These are phyloP conservation scores for Aspergillus phoenicis DNA, from an alignment of 2,329 filamentous ascomycete species.

Conservation along the genomic window DNA sequence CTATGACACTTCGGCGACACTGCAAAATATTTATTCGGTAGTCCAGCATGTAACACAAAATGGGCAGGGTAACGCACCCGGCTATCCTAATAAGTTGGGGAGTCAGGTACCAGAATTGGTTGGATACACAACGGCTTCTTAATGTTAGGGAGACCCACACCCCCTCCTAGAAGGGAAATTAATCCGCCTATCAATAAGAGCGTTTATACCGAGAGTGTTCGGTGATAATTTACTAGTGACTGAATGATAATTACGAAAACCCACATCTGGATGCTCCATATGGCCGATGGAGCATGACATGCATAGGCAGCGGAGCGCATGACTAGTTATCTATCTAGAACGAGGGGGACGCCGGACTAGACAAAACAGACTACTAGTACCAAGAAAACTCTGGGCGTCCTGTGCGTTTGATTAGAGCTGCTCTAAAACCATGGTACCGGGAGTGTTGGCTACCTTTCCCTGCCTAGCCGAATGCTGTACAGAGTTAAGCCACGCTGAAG, in stretches of 20 bases:
- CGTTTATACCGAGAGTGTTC: not conserved
- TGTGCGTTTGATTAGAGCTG: slow-evolving; percentile 1
- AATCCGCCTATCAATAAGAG: slow-evolving; percentile 12
- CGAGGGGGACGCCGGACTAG: not conserved
- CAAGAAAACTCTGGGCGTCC: not conserved
- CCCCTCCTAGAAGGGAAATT: slow-evolving; percentile 12
- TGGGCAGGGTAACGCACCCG: not conserved
- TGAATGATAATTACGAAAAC: not conserved
- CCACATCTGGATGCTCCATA: not conserved
- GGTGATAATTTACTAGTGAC: not conserved
- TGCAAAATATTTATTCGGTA: too few species aligned
- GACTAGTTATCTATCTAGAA: not conserved
- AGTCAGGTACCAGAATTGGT: not conserved
- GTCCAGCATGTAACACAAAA: not conserved
- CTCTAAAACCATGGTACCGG: slow-evolving; percentile 4
- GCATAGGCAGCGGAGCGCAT: not conserved
- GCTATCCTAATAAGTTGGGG: not conserved
- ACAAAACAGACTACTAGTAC: not conserved
- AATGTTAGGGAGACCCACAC: not conserved
- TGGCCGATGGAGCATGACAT: not conserved
- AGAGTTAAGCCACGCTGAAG: not conserved
- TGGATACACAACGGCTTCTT: not conserved
- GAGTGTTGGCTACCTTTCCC: not conserved
- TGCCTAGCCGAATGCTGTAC: not conserved
- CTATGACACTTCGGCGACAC: too few species aligned